Evolutionary conservation across 257 asterid species (phyloP), one percentile per base, ranked within the genome.

Genomic region (Cruciata laevipes): DNA sequence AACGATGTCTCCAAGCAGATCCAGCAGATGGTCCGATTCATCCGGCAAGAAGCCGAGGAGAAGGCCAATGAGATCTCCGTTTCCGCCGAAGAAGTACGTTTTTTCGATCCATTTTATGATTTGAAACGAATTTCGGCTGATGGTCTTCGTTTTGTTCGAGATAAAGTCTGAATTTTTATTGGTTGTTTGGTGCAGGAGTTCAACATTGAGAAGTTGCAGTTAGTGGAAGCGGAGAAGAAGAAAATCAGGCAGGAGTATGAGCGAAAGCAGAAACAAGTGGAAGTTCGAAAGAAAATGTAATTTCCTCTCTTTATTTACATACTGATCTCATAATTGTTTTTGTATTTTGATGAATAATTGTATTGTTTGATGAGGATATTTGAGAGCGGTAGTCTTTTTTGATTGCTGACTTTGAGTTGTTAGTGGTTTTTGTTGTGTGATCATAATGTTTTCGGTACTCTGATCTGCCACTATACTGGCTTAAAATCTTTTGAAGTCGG

Each of bases 11-110:
- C 96, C 32, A 87, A 83, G 91, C 94, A 92, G 97, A 92, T 92
- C 94, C 95, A 89, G 82, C 97, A 89, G 90, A 92, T 92, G 98
- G 97, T 92, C 78, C 85, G 93, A 66, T 92, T 92, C 94, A 92
- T 92, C 84, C 95, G 97, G 78, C 96, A 89, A 72, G 97, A 92
- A 74, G 97, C 98, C 59, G 96, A 92, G 71, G 98, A 92, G 83
- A 92, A 92, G 78, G 94, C 98, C 70, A 88, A 92, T 73, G 98
- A 92, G 82, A 92, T 89, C 81, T 86, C 91, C 30, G 96, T 89
- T 72, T 92, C 97, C 49, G 96, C 98, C 56, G 98, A 93, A 82
- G 98, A 92, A 78, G 98, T 89, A 79, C 17, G 69, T 8, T 57
- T 58, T 69, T 5, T 23, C n/a, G 18, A 14, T 64, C 33, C 1